These are phyloP conservation scores for Babesia microti DNA, from an alignment of 169 alveolate genomes.

Conservation along the genomic window DNA sequence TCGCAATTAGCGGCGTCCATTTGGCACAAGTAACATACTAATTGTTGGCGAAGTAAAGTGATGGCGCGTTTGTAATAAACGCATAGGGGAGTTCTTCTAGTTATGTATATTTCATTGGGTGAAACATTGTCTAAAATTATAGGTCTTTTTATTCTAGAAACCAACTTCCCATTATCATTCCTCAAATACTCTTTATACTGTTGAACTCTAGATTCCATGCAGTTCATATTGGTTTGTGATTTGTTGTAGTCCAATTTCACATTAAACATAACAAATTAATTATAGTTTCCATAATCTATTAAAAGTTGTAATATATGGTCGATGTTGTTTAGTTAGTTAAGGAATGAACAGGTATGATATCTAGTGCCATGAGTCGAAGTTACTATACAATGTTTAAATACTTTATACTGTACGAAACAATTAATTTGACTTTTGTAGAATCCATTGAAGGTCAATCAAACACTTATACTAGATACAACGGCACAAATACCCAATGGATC, in stretches of 20 bases:
- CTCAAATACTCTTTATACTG: neutral
- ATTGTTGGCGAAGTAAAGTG: slow-evolving; percentile 28
- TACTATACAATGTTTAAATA: neutral
- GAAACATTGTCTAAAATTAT: neutral
- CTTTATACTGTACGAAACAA: too few species aligned
- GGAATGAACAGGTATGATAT: neutral
- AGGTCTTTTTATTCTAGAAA: neutral
- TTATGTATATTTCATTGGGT: slow-evolving; percentile 39
- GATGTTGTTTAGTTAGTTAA: neutral
- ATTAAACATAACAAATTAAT: neutral
- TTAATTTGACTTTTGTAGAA: too few species aligned
- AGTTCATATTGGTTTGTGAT: neutral
- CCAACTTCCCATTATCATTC: neutral
- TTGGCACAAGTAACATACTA: too few species aligned
- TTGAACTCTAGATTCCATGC: neutral
- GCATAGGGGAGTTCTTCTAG: slow-evolving; percentile 24
- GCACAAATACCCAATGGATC: too few species aligned
- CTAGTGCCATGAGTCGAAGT: neutral
- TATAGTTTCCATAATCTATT: neutral
- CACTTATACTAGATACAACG: too few species aligned
- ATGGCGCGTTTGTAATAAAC: slow-evolving; percentile 31
- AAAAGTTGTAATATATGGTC: neutral
- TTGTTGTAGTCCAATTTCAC: neutral
- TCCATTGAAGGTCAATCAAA: too few species aligned
- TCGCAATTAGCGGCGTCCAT: too few species aligned